Percentiles rank a stretch among this genome's conserved stretches.
phyloP scores from a whole-genome alignment of 805 yeast species.

The Lipomyces yamadae region DNA sequence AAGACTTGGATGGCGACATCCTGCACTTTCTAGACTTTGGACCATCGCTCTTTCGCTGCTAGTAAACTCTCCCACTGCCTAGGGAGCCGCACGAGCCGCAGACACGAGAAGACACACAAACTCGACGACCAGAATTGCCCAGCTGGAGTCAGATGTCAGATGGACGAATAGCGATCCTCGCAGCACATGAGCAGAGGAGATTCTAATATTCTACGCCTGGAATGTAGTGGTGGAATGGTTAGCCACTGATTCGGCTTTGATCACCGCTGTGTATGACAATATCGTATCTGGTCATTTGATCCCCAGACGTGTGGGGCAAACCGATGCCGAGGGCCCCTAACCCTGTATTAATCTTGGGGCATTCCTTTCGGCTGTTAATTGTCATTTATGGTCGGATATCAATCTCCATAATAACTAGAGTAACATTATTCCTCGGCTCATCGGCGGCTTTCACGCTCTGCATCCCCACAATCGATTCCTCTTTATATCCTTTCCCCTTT shows the following conservation, averaged over 20 bases:
- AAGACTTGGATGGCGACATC: no score
- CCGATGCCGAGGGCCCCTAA: neutral
- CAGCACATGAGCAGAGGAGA: no score
- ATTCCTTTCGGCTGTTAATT: rapidly evolving
- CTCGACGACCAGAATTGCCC: no score
- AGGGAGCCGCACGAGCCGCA: no score
- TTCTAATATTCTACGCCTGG: neutral
- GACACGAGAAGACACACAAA: no score
- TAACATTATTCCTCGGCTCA: neutral
- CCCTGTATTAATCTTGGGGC: neutral
- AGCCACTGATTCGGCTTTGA: neutral
- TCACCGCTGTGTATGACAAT: neutral
- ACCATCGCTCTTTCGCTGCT: no score
- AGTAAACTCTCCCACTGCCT: no score
- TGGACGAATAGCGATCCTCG: no score
- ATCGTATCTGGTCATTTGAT: neutral
- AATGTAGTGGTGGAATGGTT: neutral
- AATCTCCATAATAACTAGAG: neutral
- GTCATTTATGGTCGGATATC: neutral
- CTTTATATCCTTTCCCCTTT: neutral
- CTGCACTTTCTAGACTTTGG: no score
- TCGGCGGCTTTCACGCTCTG: neutral
- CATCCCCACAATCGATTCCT: neutral
- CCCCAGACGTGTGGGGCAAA: neutral
- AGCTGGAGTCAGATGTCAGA: no score